A percentile compares a stretch with the other conserved stretches of the same genome.
Conservation (phyloP, 305 asterid genomes). For the Petunia hybrid region DNA sequence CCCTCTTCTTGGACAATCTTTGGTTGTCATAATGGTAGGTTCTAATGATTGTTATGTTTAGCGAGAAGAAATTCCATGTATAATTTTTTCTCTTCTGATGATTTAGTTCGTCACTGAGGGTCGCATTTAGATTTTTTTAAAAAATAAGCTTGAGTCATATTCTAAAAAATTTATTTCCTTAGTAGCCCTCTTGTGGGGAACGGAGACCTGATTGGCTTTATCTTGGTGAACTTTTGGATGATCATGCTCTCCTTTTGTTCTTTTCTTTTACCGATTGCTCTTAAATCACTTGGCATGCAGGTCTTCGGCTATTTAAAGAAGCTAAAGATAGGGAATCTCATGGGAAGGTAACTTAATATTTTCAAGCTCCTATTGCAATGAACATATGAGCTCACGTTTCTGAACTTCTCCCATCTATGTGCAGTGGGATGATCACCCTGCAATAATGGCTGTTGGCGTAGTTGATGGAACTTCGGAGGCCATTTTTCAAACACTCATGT, state of each 20-base stretch:
- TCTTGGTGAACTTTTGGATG: slow-evolving; percentile 8
- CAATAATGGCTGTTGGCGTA: slow-evolving; percentile 99
- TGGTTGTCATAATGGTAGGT: slow-evolving; percentile 93
- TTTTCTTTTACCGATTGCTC: slow-evolving; percentile 31
- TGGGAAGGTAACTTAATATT: slow-evolving; percentile 62
- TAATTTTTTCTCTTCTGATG: slow-evolving; percentile 14
- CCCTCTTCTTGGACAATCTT: slow-evolving; percentile 97
- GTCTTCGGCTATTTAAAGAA: slow-evolving; percentile 93
- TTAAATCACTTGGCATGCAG: slow-evolving; percentile 52
- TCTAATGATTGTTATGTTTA: slow-evolving; percentile 42
- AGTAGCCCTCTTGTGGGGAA: background rate
- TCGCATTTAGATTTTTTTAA: slow-evolving; percentile 3
- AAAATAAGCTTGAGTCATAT: background rate
- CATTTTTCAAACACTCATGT: slow-evolving; percentile 91
- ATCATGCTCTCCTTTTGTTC: slow-evolving; percentile 1
- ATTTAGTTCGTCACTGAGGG: slow-evolving; percentile 3
- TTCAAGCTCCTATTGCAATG: slow-evolving; percentile 29
- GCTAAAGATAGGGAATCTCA: slow-evolving; percentile 82
- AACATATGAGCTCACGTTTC: slow-evolving; percentile 31
- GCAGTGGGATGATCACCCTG: slow-evolving; percentile 98
- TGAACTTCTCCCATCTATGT: slow-evolving; percentile 36
- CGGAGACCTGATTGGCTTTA: slow-evolving; percentile 2
- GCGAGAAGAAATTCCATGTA: slow-evolving; percentile 28
- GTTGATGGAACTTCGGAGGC: slow-evolving; percentile 95
- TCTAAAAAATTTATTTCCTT: background rate